phyloP scores from a whole-genome alignment of 1,284 basidiomycete species.

The Puccinia brachypodii region DNA sequence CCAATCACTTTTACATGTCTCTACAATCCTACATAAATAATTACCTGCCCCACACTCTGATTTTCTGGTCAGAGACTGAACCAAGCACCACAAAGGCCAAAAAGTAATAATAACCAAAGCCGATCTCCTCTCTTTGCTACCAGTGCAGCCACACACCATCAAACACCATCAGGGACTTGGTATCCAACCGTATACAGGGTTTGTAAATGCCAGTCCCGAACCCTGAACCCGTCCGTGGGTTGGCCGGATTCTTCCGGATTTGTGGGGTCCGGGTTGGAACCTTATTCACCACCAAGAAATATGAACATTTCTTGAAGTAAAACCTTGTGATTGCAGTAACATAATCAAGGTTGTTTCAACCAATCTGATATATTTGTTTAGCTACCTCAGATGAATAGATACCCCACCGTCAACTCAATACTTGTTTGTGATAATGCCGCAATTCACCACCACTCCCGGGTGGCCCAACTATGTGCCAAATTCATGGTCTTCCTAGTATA shows the following conservation, averaged over 20 bases:
- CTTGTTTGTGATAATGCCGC: background rate
- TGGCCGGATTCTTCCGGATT: background rate
- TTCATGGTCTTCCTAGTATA: background rate
- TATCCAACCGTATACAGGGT: background rate
- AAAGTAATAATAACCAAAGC: background rate
- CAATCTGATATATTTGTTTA: background rate
- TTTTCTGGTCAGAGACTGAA: background rate
- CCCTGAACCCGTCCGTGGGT: background rate
- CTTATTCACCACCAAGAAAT: background rate
- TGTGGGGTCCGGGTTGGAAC: conserved; percentile 6
- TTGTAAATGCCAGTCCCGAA: background rate
- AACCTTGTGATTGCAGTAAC: background rate
- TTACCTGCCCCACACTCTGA: background rate
- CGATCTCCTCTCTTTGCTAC: background rate
- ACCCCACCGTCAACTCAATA: background rate
- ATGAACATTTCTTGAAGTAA: conserved; percentile 7
- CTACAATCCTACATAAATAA: background rate
- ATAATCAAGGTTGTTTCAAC: no score
- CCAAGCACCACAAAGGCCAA: background rate
- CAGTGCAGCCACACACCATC: background rate
- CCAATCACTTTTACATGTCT: no score
- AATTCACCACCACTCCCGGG: background rate
- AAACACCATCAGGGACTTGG: background rate
- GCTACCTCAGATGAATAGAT: conserved; percentile 5
- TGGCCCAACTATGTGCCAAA: background rate